Evolutionary conservation across 2,329 filamentous ascomycete species (phyloP), one percentile per base, ranked within the genome.

Genomic region (Aspergillus sp.): DNA sequence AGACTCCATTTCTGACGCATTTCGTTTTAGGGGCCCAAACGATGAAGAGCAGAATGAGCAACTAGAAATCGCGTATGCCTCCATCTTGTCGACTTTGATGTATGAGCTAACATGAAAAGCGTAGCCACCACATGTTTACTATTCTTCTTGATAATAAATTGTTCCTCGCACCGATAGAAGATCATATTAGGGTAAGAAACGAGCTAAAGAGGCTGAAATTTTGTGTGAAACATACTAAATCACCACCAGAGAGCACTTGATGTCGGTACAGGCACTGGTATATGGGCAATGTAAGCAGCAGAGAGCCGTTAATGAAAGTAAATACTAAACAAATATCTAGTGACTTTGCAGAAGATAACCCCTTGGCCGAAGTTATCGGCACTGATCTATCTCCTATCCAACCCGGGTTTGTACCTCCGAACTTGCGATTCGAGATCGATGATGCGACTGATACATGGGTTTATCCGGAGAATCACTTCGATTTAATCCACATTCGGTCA

Each of bases 351-450:
- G 66, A 68, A 26, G 63, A 76, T 53, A 73, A 82, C 53, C 85
- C 85, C 3, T 67, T 78, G 6, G 76, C 85, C 3, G 70, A 80
- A 58, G 76, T 89, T n/a, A 79, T 83, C 30, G 86, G 84, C 24
- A 86, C 81, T 8, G 86, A 89, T 64, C 74, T 88, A 12, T 87
- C 84, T 1, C 84, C 85, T 2, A 85, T 87, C 30, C 86, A 88
- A 64, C 84, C 85, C 2, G 70, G 74, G 4, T 76, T 80, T 22
- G 84, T 89, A 0, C 88, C 88, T 0, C 81, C 82, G 6, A 91
- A 91, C 61, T 84, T 90, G 18, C 81, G 82, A 56, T 91, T 91
- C 62, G 85, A 84, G 63, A 82, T 91, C 36, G 87, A 90, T 65
- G 87, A 90, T 64, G 76, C 76, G 65, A 76, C 80, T 3, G 81